Base-by-base conservation (phyloP, 129 eudicot genomes). In the Dittrichia graveolens region DNA sequence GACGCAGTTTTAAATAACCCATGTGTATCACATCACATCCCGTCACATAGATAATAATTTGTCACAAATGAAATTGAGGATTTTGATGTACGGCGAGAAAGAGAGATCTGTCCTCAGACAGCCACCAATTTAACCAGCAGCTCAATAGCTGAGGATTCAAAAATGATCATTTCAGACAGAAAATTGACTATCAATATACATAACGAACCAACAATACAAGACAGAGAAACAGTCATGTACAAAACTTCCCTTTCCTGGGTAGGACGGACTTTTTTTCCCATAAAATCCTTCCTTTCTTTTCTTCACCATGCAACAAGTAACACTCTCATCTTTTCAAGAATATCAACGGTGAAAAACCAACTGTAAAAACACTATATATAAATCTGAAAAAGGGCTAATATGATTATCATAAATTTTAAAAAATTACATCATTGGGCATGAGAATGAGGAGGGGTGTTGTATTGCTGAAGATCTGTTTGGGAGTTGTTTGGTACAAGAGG, bases 401-500 rank as follows among this genome's bases (percentile, higher is more conserved):
- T 41, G 56, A 24, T 19, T 11, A 31, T 65, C 31, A 3, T 8
- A 5, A 16, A 64, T 56, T n/a, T n/a, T 5, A 18, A 43, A 45
- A n/a, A 42, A 71, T 13, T 40, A 35, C 12, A 11, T 85, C 81
- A 83, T 60, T 77, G 82, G 8, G 61, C 81, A 41, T 69, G 59
- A 59, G 75, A 71, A 72, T 77, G 67, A 74, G 31, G 31, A 24
- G 31, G 31, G 31, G 16, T 37, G 43, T 77, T 83, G 61, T 81
- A 90, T 67, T 90, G 95, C 8, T 56, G 42, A n/a, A 82, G 71
- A 77, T 89, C 90, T 4, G 81, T 67, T 71, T 86, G 89, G 5
- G 98, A 92, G 82, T 71, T 81, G 72, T 86, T 86, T 40, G 94
- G 91, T 65, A 86, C 40, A 7, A 88, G 72, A 49, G 88, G 83